A percentile compares a stretch with the other conserved stretches of the same genome.
phyloP scores from a whole-genome alignment of 805 yeast genomes.

The Kregervanrija fluxuum region DNA sequence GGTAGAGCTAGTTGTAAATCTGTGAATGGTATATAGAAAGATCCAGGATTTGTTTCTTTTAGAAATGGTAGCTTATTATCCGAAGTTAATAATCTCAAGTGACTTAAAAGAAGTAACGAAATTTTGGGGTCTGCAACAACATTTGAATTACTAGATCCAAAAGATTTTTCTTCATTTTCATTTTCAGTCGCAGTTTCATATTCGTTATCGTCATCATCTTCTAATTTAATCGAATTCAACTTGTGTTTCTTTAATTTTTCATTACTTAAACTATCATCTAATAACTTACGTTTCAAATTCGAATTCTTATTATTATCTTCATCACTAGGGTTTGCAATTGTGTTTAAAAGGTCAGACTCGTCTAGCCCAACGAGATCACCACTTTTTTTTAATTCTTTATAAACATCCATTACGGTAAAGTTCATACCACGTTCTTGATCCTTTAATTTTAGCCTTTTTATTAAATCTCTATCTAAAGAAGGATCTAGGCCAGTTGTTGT shows the following conservation, averaged over 20 bases:
- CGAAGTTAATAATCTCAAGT: constrained; percentile 58
- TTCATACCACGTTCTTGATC: constrained; percentile 30
- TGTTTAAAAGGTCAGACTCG: constrained; percentile 28
- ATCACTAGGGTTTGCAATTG: constrained; percentile 25
- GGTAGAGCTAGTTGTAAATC: constrained; percentile 40
- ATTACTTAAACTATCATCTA: constrained; percentile 7
- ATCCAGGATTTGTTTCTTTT: constrained; percentile 46
- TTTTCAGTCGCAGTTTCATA: constrained; percentile 17
- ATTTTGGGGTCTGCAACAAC: constrained; percentile 10
- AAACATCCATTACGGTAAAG: constrained; percentile 38
- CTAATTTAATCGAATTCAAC: constrained; percentile 22
- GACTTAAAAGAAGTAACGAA: constrained; percentile 34
- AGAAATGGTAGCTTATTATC: constrained; percentile 52
- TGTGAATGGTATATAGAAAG: constrained; percentile 57
- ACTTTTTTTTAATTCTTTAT: constrained; percentile 19
- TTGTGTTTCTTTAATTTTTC: constrained; percentile 5
- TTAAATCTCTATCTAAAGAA: constrained; percentile 14
- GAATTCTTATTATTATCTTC: constrained; percentile 2
- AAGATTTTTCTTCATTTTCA: constrained; percentile 12
- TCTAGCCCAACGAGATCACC: constrained; percentile 31
- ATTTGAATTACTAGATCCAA: constrained; percentile 2
- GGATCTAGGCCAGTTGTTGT: constrained; percentile 30
- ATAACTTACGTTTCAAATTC: constrained; percentile 5
- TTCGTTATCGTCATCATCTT: constrained; percentile 18
- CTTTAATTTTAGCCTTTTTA: constrained; percentile 23